Conservation (phyloP, 2,329 filamentous ascomycete species). For the Fusarium equiseti region DNA sequence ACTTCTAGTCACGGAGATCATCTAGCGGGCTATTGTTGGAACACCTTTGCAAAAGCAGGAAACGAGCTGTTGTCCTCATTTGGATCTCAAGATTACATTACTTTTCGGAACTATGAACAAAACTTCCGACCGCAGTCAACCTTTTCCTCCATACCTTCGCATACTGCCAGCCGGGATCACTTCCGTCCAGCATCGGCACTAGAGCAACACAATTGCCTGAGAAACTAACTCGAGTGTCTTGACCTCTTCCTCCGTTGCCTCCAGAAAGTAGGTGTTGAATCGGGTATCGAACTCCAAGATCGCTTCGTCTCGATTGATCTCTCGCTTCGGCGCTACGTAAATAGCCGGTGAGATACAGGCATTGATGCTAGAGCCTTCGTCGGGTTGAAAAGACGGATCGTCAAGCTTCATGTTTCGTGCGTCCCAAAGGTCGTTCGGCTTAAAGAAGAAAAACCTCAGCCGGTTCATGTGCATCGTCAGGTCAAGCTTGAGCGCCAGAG, state of each 20-base stretch:
- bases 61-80: accelerated
- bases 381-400: neutral
- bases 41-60: neutral
- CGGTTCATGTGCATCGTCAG: neutral
- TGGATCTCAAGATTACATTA: too few species aligned
- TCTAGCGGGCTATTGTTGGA: too few species aligned
- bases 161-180: neutral
- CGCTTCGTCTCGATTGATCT: neutral
- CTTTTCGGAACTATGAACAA: too few species aligned
- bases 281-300: neutral
- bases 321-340: neutral
- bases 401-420: neutral
- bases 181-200: neutral
- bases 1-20: too few species aligned
- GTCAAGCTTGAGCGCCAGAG: neutral
- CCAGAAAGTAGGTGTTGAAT: neutral
- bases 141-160: accelerated
- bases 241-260: neutral
- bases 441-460: neutral
- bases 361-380: neutral
- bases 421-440: neutral
- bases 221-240: neutral
- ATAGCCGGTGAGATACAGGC: neutral
- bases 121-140: too few species aligned
- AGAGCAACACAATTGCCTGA: neutral